Evolutionary conservation across 2,329 filamentous ascomycete genomes (phyloP), one percentile per base, ranked within the genome.

Genomic region (Didymella lethalis): DNA sequence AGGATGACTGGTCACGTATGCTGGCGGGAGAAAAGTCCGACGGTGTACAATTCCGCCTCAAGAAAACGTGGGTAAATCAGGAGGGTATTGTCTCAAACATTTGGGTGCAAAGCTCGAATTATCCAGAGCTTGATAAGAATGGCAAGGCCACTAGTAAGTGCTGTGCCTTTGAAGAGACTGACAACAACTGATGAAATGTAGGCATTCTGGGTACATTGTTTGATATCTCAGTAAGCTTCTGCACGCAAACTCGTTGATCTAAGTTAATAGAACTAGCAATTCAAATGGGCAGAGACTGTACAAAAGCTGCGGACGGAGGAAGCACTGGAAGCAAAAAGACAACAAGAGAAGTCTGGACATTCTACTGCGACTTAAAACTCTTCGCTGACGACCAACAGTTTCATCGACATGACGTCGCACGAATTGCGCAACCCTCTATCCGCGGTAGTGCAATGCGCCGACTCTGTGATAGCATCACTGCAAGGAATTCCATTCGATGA

Each of bases 401-500:
- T 73, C 44, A 72, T 73, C 20, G 70, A 73, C 23, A 73, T 73
- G 70, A 69, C 65, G 4, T 75, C 69, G 7, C 78, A 80, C 58
- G 79, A 81, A 63, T 75, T 57, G 20, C 65, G 70, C 2, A 73
- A 72, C 38, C 69, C 69, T 7, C 50, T 73, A 7, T 74, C 69
- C 10, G 78, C 79, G 0, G 77, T 81, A 8, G 59, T 81, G 20
- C 79, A 80, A 56, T 77, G 74, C 52, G 79, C 79, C 0, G 79
- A 81, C 41, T 76, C 75, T 0, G 78, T 81, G 28, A 72, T 78
- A 10, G 38, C 49, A 41, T 54, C 56, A 3, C 23, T 58, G 8
- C 49, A 54, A 29, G 45, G 46, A 7, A 45, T 58, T 20, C 56
- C 46, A 6, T 10, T 58, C 1, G 45, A 54, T 18, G 56, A 46